Conservation (phyloP, 805 yeast species). For the Nakazawaea anatomiae region DNA sequence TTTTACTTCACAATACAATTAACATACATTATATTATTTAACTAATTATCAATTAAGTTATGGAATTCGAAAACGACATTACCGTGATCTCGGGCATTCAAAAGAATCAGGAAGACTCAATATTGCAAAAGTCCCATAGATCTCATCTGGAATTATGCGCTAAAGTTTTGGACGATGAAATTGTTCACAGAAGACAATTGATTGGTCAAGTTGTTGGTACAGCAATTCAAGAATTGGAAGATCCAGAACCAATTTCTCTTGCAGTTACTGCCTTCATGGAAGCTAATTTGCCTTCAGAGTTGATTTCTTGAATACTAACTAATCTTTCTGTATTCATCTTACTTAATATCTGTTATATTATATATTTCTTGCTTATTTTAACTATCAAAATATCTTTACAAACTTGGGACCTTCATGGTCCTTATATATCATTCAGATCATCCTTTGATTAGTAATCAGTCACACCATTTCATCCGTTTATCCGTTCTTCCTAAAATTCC, state of each 20-base stretch:
- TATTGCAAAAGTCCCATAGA: no score
- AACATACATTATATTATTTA: no score
- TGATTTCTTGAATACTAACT: slow-evolving; percentile 22
- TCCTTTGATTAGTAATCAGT: background rate
- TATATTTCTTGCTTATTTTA: no score
- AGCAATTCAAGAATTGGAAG: slow-evolving; percentile 90
- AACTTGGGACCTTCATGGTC: background rate
- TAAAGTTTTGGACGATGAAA: slow-evolving; percentile 67
- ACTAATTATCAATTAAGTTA: no score
- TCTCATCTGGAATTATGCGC: slow-evolving; percentile 86
- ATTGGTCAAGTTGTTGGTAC: slow-evolving; percentile 93
- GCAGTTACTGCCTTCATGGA: slow-evolving; percentile 85
- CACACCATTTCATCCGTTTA: background rate
- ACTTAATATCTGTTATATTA: background rate
- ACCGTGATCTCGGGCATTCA: no score
- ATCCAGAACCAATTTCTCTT: slow-evolving; percentile 89
- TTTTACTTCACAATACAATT: no score
- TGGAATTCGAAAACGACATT: no score
- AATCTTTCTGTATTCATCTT: background rate
- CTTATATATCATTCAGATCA: background rate
- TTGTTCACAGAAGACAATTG: slow-evolving; percentile 83
- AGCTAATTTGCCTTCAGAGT: slow-evolving; percentile 85
- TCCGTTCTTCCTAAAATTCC: no score
- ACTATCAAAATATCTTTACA: background rate
- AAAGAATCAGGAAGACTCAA: no score